Percentiles rank a stretch among this genome's conserved stretches.
phyloP scores from a whole-genome alignment of 768 basidiomycete genomes.

The Lactarius tabidus region DNA sequence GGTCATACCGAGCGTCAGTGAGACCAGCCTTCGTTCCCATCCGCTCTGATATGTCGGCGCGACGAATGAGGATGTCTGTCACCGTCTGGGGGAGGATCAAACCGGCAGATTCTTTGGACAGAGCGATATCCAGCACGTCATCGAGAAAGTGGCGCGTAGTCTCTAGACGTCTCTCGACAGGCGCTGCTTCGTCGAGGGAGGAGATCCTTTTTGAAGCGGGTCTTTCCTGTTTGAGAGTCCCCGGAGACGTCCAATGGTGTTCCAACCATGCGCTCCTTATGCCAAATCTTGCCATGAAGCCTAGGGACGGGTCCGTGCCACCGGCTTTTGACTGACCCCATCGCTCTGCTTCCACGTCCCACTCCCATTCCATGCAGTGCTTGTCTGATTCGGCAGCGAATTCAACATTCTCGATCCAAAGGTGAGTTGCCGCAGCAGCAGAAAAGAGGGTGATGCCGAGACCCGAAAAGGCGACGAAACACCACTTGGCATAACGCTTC shows the following conservation, averaged over 20 bases:
- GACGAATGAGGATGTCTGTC: conserved; percentile 50
- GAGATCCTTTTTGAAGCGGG: conserved; percentile 3
- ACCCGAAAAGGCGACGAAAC: conserved; percentile 42
- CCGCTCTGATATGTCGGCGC: conserved; percentile 56
- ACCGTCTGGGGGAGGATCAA: conserved; percentile 49
- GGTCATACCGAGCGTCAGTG: conserved; percentile 51
- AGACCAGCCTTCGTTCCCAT: conserved; percentile 50
- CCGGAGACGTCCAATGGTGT: conserved; percentile 48
- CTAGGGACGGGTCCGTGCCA: conserved; percentile 71
- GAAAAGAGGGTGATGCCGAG: conserved; percentile 44
- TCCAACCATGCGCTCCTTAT: conserved; percentile 72
- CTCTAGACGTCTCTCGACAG: conserved; percentile 51
- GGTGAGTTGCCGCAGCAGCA: conserved; percentile 53
- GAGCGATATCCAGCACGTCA: conserved; percentile 45
- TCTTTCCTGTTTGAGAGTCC: conserved; percentile 14
- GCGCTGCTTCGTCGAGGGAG: conserved; percentile 3
- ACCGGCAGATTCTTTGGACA: conserved; percentile 37
- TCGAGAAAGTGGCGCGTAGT: conserved; percentile 52
- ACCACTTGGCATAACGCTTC: conserved; percentile 46
- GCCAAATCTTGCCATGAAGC: conserved; percentile 55
- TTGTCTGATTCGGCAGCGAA: conserved; percentile 47
- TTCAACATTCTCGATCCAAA: conserved; percentile 60
- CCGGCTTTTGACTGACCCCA: conserved; percentile 53
- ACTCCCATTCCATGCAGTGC: conserved; percentile 58
- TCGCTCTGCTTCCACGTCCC: conserved; percentile 57